Evolutionary conservation across 2,329 filamentous ascomycete genomes (phyloP), one percentile per base, ranked within the genome.

Genomic region (Fusarium sp.): DNA sequence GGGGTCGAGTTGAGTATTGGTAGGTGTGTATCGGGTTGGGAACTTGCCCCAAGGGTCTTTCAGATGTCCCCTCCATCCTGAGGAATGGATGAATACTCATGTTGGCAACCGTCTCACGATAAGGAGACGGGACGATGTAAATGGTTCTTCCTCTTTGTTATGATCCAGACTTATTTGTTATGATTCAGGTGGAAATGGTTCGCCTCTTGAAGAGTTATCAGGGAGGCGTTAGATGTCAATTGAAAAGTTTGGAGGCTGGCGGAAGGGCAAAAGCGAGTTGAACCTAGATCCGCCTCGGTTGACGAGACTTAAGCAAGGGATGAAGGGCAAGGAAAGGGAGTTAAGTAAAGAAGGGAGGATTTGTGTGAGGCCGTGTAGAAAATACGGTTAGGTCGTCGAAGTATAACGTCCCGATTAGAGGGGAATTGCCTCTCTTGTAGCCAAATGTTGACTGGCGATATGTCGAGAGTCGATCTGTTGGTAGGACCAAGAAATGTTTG

Each of bases 381-480:
- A 74, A 63, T 62, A 46, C 56, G 63, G 67, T 66, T 46, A 62
- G 52, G 46, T 58, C 45, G 56, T 57, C 56, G 58, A 49, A 34
- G 68, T 67, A 68, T 61, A 36, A 64, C 54, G 63, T 67, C 68
- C 53, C 64, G 60, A 69, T 54, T 64, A 58, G 72, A 75, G 72
- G 76, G 73, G 58, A 42, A 51, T 52, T 63, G 54, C 58, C 59
- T 69, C 66, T 77, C 74, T 78, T 78, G 75, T 77, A 77, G 69
- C 71, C 63, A 38, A 57, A 61, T 63, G 69, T 71, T 64, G 40
- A 57, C 63, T 65, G 57, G 49, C 49, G 58, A 54, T 52, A 62
- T 67, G 70, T 73, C 58, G 57, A 73, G 68, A 70, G 70, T 53
- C 23, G 40, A 51, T 45, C 19, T 68, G 68, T 64, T 60, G 64